Evolutionary conservation across 2,329 filamentous ascomycete genomes (phyloP).

Genomic region (Colletotrichum coccodes): DNA sequence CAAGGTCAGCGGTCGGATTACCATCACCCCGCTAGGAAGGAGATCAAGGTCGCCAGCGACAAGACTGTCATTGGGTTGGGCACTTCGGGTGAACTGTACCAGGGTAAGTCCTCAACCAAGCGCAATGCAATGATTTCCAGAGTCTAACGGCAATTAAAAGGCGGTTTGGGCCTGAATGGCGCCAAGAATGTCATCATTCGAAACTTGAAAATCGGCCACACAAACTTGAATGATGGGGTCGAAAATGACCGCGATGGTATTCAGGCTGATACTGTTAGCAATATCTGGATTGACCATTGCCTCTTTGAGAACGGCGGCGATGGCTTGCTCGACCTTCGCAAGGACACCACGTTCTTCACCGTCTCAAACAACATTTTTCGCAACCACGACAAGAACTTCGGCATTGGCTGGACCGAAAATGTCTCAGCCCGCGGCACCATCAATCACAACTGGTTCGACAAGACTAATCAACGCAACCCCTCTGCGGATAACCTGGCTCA

Average conservation of each 20-base stretch:
- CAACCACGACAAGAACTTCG: constrained; percentile 35
- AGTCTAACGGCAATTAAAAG: not conserved
- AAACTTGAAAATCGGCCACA: constrained; percentile 34
- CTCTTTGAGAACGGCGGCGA: constrained; percentile 31
- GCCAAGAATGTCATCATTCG: constrained; percentile 35
- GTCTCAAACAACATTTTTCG: constrained; percentile 35
- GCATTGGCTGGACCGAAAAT: constrained; percentile 35
- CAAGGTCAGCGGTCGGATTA: constrained; percentile 37
- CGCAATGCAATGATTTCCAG: not conserved
- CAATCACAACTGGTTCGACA: constrained; percentile 33
- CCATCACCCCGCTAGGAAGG: constrained; percentile 36
- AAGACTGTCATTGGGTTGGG: constrained; percentile 37
- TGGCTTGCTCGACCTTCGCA: constrained; percentile 32
- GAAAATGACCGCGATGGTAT: constrained; percentile 30
- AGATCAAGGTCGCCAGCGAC: constrained; percentile 35
- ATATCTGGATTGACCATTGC: constrained; percentile 36
- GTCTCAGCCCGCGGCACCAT: constrained; percentile 31
- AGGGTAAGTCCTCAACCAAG: not conserved
- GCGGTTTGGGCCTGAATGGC: constrained; percentile 32
- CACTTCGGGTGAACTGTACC: constrained; percentile 19
- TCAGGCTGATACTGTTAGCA: constrained; percentile 31
- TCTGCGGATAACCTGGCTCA: constrained; percentile 31
- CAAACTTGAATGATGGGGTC: constrained; percentile 11
- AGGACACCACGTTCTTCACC: constrained; percentile 34
- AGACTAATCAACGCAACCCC: constrained; percentile 34